phyloP scores from a whole-genome alignment of 805 yeast genomes.

The Starmerella khaoyaiensis region DNA sequence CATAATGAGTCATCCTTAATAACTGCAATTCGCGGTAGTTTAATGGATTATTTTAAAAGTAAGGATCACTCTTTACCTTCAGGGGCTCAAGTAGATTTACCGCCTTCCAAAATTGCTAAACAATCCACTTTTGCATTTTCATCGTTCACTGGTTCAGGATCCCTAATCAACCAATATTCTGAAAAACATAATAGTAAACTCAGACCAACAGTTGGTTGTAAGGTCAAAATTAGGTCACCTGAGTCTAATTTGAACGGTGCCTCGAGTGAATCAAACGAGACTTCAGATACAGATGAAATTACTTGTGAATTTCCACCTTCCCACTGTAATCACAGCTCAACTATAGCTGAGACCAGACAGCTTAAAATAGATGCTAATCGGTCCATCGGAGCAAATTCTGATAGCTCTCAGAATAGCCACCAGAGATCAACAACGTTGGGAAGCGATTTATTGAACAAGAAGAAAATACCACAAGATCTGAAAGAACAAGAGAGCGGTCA shows the following conservation, averaged over 20 bases:
- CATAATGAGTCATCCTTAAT: conserved; percentile 53
- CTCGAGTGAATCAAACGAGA: no score
- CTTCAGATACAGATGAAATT: no score
- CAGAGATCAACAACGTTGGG: no score
- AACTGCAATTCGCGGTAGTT: conserved; percentile 40
- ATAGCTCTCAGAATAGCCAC: no score
- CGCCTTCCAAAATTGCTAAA: conserved; percentile 10
- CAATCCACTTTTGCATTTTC: conserved; percentile 12
- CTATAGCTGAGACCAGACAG: no score
- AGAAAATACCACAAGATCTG: conserved; percentile 10
- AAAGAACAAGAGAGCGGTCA: conserved; percentile 12
- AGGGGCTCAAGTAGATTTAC: conserved; percentile 1
- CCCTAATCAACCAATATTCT: conserved; percentile 8
- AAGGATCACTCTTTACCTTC: conserved; percentile 31
- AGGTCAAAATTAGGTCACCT: no score
- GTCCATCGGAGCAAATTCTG: no score
- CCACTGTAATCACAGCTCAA: no score
- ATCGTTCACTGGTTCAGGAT: conserved; percentile 15
- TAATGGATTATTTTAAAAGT: conserved; percentile 36
- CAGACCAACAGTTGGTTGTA: no score
- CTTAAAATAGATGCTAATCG: no score
- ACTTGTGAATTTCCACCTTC: no score
- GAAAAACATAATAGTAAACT: not conserved
- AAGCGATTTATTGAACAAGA: not conserved
- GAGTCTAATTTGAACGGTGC: no score